Conservation (phyloP, 768 basidiomycete genomes). For the Imleria badia region DNA sequence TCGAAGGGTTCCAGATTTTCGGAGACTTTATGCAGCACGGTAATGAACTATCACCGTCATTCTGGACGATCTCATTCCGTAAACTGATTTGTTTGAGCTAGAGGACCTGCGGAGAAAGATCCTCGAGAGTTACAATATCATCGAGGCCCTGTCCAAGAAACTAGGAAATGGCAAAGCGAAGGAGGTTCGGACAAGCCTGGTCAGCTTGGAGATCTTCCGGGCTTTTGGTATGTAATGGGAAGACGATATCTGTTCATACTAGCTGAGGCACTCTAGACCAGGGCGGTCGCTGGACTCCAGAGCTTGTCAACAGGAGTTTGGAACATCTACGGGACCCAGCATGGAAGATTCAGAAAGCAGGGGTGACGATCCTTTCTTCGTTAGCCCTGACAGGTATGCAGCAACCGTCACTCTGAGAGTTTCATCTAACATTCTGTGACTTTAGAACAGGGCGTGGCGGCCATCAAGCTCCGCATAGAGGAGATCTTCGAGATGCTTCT, state of each 20-base stretch:
- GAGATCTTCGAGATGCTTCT: background rate
- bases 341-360: conserved; percentile 25
- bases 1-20: conserved; percentile 25
- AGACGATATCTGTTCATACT: background rate
- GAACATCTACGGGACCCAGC: background rate
- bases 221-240: conserved; percentile 12
- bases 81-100: background rate
- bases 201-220: conserved; percentile 20
- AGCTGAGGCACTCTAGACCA: conserved; percentile 2
- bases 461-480: background rate
- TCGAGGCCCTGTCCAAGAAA: conserved; percentile 12
- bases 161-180: conserved; percentile 7
- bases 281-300: conserved; percentile 1
- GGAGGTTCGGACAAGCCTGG: conserved; percentile 20
- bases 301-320: conserved; percentile 16
- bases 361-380: conserved; percentile 22
- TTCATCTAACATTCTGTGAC: too few species aligned
- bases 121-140: conserved; percentile 6
- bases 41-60: background rate
- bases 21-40: conserved; percentile 20
- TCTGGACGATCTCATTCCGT: background rate
- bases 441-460: too few species aligned
- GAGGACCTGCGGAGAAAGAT: conserved; percentile 12
- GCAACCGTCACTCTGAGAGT: too few species aligned
- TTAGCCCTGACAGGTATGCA: conserved; percentile 23